phyloP scores from a whole-genome alignment of 352 stramenopile genomes.

The Blastocystis sp. region DNA sequence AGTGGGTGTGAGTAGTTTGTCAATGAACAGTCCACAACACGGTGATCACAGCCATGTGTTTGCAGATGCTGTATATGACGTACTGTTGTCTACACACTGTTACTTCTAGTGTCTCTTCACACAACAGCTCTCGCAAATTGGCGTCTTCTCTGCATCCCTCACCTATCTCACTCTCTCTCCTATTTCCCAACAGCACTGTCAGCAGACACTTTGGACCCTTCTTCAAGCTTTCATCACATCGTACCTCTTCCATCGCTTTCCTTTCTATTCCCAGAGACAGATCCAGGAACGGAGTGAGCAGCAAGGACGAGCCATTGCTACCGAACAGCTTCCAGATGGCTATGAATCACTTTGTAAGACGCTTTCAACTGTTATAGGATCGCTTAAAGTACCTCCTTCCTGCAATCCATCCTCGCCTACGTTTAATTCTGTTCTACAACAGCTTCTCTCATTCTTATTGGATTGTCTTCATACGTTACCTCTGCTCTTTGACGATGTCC shows the following conservation, averaged over 20 bases:
- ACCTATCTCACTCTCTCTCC: not conserved
- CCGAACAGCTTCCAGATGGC: not conserved
- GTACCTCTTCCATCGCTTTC: not conserved
- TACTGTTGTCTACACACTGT: not conserved
- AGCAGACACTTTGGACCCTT: not conserved
- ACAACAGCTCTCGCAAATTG: not conserved
- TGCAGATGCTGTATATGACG: not conserved
- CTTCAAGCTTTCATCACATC: not conserved
- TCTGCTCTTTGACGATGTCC: not conserved
- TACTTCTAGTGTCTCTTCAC: slow-evolving; percentile 4
- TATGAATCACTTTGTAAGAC: not conserved
- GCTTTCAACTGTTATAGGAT: not conserved
- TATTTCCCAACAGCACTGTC: not conserved
- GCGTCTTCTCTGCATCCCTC: not conserved
- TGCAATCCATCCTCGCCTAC: not conserved
- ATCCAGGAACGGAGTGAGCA: not conserved
- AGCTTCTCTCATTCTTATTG: not conserved
- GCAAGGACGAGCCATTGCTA: not conserved
- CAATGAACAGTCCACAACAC: no score
- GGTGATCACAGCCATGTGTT: no score
- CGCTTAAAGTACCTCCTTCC: not conserved
- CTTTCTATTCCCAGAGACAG: not conserved
- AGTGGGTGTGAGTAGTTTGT: not conserved
- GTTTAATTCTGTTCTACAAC: not conserved
- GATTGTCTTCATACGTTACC: not conserved